A percentile compares a stretch with the other conserved stretches of the same genome.
Conservation (phyloP, 495 filamentous ascomycete genomes). For the Tuber microsphaerosporum region DNA sequence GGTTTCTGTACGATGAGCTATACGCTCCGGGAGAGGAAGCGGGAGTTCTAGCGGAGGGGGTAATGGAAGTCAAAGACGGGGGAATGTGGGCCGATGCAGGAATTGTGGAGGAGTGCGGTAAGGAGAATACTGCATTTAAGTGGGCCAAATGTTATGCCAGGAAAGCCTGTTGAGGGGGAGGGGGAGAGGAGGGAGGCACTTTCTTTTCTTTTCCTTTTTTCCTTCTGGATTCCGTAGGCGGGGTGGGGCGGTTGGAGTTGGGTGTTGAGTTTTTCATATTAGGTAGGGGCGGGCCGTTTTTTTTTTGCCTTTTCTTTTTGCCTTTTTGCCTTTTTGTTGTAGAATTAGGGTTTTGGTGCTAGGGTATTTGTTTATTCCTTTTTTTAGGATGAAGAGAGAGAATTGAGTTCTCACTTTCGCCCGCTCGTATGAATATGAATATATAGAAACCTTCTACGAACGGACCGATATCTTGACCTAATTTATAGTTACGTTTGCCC, state of each 20-base stretch:
- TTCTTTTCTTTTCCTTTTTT: neutral
- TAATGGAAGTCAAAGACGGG: conserved; percentile 14
- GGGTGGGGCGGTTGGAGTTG: neutral
- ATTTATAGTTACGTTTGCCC: neutral
- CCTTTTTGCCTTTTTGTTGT: neutral
- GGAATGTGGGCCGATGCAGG: conserved; percentile 35
- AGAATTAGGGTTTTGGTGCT: neutral
- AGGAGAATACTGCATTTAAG: conserved; percentile 37
- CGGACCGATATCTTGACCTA: neutral
- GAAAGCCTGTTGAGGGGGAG: conserved; percentile 19
- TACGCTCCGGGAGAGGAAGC: conserved; percentile 17
- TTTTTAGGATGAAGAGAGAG: neutral
- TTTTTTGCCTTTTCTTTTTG: neutral
- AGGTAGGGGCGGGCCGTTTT: neutral
- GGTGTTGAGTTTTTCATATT: neutral
- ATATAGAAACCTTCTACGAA: neutral
- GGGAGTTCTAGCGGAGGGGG: neutral
- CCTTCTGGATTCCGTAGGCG: neutral
- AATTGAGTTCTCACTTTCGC: neutral
- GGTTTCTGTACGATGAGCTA: conserved; percentile 37
- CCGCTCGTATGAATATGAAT: no score
- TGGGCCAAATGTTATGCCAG: conserved; percentile 40
- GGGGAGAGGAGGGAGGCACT: neutral
- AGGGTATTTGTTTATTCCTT: neutral
- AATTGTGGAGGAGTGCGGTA: conserved; percentile 34